Conservation (phyloP, 2,329 filamentous ascomycete species). For the Ambrosiella cleistominuta region DNA sequence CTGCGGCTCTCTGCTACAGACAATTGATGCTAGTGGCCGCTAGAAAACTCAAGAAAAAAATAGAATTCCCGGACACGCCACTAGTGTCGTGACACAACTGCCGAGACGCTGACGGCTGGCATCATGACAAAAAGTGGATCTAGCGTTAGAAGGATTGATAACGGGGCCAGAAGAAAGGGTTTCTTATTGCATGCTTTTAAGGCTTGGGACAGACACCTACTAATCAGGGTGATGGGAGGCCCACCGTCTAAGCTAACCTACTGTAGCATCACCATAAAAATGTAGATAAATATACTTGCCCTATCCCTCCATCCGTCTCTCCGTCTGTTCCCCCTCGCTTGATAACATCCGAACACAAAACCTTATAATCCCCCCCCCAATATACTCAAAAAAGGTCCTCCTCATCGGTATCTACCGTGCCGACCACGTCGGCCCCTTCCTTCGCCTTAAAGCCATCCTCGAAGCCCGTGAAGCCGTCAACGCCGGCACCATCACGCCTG, state of each 20-base stretch:
- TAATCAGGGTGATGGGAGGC: too few species aligned
- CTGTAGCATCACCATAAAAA: too few species aligned
- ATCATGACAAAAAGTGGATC: background rate
- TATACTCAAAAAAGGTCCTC: constrained; percentile 4
- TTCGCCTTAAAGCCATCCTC: constrained; percentile 9
- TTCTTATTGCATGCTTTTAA: too few species aligned
- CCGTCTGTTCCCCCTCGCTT: background rate
- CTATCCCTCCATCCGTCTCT: background rate
- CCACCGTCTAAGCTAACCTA: too few species aligned
- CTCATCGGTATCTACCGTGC: constrained; percentile 12
- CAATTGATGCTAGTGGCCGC: too few species aligned
- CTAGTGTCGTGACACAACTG: background rate
- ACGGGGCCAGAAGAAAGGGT: background rate
- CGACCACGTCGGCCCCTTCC: constrained; percentile 13
- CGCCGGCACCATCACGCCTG: constrained; percentile 14
- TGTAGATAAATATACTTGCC: background rate
- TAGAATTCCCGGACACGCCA: background rate
- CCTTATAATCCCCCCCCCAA: background rate
- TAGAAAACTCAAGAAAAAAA: too few species aligned
- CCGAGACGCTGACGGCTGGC: background rate
- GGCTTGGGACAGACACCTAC: too few species aligned
- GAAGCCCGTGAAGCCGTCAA: constrained; percentile 11
- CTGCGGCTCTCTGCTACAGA: too few species aligned
- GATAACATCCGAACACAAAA: background rate
- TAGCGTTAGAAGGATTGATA: background rate